phyloP scores from a whole-genome alignment of 2,329 filamentous ascomycete species.

The Diaporthe ampelina region DNA sequence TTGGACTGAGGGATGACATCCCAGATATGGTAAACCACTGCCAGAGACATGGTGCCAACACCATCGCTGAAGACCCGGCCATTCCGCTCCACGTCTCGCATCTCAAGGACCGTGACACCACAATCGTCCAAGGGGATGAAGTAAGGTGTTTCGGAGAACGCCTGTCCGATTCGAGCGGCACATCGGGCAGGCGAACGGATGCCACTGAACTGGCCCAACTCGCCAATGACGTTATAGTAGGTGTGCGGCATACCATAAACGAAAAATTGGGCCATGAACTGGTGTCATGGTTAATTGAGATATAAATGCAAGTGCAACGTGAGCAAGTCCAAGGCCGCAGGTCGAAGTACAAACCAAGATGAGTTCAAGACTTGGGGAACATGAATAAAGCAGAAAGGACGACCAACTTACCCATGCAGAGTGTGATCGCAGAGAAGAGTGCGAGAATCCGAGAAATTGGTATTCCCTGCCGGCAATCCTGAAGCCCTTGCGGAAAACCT shows the following conservation, averaged over 20 bases:
- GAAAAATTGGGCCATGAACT: constrained; percentile 66
- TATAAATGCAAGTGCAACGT: rapidly evolving
- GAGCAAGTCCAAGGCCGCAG: rapidly evolving
- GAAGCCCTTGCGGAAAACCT: constrained; percentile 71
- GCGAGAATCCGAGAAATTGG: constrained; percentile 81
- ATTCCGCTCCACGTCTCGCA: constrained; percentile 65
- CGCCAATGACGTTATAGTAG: constrained; percentile 59
- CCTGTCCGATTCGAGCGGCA: constrained; percentile 73
- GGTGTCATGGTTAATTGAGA: not conserved
- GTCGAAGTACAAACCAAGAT: not conserved
- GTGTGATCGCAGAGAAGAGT: constrained; percentile 81
- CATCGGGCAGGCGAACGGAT: constrained; percentile 69
- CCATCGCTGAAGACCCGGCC: constrained; percentile 82
- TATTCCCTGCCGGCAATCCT: constrained; percentile 74
- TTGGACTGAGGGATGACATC: constrained; percentile 61
- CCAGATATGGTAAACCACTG: constrained; percentile 73
- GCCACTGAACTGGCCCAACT: constrained; percentile 63
- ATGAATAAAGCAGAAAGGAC: rapidly evolving
- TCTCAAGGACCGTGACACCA: constrained; percentile 50
- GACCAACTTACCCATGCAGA: constrained; percentile 65
- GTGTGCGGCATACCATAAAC: constrained; percentile 50
- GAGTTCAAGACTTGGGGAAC: not conserved
- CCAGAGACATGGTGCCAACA: constrained; percentile 78
- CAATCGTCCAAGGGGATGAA: constrained; percentile 65
- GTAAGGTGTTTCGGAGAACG: constrained; percentile 81